Evolutionary conservation across 2,329 filamentous ascomycete species (phyloP).

Genomic region (Ascochyta lentis): DNA sequence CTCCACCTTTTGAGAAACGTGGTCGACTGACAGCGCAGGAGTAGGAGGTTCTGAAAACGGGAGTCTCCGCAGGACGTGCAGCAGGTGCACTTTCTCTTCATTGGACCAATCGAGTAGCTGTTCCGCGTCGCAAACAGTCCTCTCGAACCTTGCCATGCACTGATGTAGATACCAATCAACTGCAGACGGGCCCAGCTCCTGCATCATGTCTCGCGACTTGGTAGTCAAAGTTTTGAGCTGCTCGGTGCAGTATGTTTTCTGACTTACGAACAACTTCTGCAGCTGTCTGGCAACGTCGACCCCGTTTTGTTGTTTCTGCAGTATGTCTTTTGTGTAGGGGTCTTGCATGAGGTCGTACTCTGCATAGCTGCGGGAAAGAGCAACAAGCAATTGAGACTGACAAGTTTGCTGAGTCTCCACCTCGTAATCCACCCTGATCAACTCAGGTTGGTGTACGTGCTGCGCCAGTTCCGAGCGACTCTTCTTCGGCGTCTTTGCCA

Average conservation of each 20-base stretch:
- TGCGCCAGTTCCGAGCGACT: slow-evolving; percentile 74
- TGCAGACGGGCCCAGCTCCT: slow-evolving; percentile 49
- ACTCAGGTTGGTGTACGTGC: slow-evolving; percentile 70
- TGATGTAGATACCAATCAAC: slow-evolving; percentile 50
- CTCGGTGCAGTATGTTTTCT: slow-evolving; percentile 50
- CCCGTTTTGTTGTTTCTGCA: slow-evolving; percentile 27
- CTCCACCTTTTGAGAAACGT: slow-evolving; percentile 46
- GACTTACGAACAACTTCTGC: slow-evolving; percentile 33
- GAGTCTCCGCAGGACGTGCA: slow-evolving; percentile 29
- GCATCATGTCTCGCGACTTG: slow-evolving; percentile 42
- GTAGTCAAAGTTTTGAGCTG: slow-evolving; percentile 46
- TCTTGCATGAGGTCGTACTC: slow-evolving; percentile 48
- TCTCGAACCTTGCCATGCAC: slow-evolving; percentile 43
- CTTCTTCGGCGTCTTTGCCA: slow-evolving; percentile 70
- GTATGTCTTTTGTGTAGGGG: slow-evolving; percentile 49
- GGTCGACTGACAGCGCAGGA: slow-evolving; percentile 21
- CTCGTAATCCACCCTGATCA: slow-evolving; percentile 51
- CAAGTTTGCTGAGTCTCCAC: slow-evolving; percentile 20
- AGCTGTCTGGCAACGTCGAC: slow-evolving; percentile 34
- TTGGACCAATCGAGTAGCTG: slow-evolving; percentile 41
- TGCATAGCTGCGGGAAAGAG: slow-evolving; percentile 25
- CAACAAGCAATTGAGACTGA: slow-evolving; percentile 22
- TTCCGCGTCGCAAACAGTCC: slow-evolving; percentile 21
- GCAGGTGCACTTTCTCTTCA: slow-evolving; percentile 47
- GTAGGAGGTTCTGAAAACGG: slow-evolving; percentile 8